Evolutionary conservation across 1,284 basidiomycete species (phyloP).

Genomic region (Ustilago curta): DNA sequence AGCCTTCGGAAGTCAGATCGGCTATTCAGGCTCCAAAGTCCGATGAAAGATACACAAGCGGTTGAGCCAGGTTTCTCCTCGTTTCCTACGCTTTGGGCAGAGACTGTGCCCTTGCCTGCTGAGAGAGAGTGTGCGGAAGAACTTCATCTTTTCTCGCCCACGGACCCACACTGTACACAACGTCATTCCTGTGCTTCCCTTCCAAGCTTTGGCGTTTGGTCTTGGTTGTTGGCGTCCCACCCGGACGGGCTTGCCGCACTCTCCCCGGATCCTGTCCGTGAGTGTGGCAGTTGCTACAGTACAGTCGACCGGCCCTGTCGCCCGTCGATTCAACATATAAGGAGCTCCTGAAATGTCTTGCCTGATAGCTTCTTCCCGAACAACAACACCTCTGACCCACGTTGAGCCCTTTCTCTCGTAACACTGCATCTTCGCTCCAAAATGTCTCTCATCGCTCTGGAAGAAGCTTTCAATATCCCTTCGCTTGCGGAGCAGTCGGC

Average conservation of each 20-base stretch:
- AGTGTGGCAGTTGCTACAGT: neutral
- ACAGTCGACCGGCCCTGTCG: too few relatives aligned
- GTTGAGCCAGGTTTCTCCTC: neutral
- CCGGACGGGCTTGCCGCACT: neutral
- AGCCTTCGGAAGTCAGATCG: neutral
- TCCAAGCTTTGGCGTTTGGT: neutral
- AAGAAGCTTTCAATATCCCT: constrained; percentile 53
- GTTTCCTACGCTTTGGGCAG: neutral
- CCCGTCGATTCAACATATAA: neutral
- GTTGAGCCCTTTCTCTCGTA: neutral
- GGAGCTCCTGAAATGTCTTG: neutral
- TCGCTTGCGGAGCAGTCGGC: constrained; percentile 50
- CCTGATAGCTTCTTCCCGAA: neutral
- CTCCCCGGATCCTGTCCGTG: constrained; percentile 1
- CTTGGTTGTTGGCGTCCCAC: neutral
- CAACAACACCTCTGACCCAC: neutral
- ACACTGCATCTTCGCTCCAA: neutral
- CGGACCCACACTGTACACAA: constrained; percentile 1
- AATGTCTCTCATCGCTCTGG: constrained; percentile 50
- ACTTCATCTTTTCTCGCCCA: neutral
- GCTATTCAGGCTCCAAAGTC: neutral
- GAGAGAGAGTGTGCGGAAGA: neutral
- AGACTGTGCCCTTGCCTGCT: neutral
- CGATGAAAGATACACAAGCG: neutral
- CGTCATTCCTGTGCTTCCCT: neutral